Percentiles rank a stretch among this genome's conserved stretches.
Evolutionary conservation across 495 filamentous ascomycete species (phyloP).

Genomic region (Podospora sp.): DNA sequence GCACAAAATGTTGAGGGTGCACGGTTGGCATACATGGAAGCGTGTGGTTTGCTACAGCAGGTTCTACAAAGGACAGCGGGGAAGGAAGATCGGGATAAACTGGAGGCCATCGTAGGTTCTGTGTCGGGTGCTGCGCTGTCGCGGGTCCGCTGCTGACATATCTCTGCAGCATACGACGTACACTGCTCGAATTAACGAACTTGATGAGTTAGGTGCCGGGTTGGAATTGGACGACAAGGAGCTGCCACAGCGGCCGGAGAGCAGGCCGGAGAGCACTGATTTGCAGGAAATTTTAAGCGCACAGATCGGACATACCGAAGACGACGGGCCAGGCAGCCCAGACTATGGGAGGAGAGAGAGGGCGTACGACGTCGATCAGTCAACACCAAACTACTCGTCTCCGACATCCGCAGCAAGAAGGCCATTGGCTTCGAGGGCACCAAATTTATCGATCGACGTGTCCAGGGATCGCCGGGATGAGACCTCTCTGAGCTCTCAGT

Average conservation of each 20-base stretch:
- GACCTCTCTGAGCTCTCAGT: slow-evolving; percentile 31
- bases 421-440: slow-evolving; percentile 12
- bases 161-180: slow-evolving; percentile 77
- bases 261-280: slow-evolving; percentile 66
- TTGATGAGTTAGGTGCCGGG: slow-evolving; percentile 67
- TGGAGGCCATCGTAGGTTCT: slow-evolving; percentile 83
- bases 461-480: slow-evolving; percentile 27
- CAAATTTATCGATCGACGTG: slow-evolving; percentile 25
- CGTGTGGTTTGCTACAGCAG: slow-evolving; percentile 78
- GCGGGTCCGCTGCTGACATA: slow-evolving; percentile 15
- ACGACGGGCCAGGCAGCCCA: slow-evolving; percentile 20
- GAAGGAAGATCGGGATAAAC: slow-evolving; percentile 80
- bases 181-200: slow-evolving; percentile 80
- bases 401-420: slow-evolving; percentile 29
- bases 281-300: slow-evolving; percentile 49
- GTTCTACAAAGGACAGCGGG: slow-evolving; percentile 83
- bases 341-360: slow-evolving; percentile 4
- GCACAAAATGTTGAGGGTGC: slow-evolving; percentile 92
- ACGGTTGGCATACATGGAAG: slow-evolving; percentile 87
- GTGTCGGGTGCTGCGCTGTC: not conserved
- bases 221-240: slow-evolving; percentile 66
- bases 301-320: slow-evolving; percentile 47
- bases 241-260: slow-evolving; percentile 75
- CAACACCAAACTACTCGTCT: slow-evolving; percentile 37
- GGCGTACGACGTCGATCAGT: slow-evolving; percentile 17